Conservation (phyloP, 805 yeast genomes). For the Zygotorulaspora chibaensis region DNA sequence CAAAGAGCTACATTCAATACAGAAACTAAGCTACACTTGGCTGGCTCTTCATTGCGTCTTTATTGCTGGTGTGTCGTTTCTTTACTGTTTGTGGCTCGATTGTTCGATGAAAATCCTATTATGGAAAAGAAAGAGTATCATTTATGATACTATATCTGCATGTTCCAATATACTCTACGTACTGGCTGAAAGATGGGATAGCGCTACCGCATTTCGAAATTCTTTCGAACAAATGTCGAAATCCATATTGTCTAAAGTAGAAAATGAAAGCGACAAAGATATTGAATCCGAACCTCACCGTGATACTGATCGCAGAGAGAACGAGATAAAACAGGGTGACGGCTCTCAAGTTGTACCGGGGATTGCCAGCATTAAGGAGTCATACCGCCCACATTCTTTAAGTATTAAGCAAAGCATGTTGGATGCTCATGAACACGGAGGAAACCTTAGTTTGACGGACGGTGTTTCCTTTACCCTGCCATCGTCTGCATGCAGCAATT, state of each 20-base stretch:
- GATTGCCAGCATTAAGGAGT: background rate
- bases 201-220: conserved; percentile 28
- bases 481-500: background rate
- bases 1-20: conserved; percentile 25
- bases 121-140: conserved; percentile 21
- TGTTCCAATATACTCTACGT: conserved; percentile 31
- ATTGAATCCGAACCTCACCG: background rate
- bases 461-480: conserved; percentile 12
- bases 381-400: background rate
- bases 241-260: conserved; percentile 16
- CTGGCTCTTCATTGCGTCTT: conserved; percentile 30
- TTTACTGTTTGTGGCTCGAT: conserved; percentile 35
- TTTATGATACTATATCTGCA: conserved; percentile 32
- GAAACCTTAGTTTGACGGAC: conserved; percentile 1
- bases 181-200: conserved; percentile 30
- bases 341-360: background rate
- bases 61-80: conserved; percentile 29
- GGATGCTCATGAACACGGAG: background rate
- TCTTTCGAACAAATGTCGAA: conserved; percentile 30
- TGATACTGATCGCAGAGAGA: background rate
- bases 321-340: conserved; percentile 6
- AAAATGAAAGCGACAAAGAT: conserved; percentile 2
- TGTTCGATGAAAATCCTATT: conserved; percentile 21
- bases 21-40: conserved; percentile 31
- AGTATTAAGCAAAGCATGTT: background rate